Evolutionary conservation across 768 basidiomycete species (phyloP), one percentile per base, ranked within the genome.

Genomic region (Russula sp.): DNA sequence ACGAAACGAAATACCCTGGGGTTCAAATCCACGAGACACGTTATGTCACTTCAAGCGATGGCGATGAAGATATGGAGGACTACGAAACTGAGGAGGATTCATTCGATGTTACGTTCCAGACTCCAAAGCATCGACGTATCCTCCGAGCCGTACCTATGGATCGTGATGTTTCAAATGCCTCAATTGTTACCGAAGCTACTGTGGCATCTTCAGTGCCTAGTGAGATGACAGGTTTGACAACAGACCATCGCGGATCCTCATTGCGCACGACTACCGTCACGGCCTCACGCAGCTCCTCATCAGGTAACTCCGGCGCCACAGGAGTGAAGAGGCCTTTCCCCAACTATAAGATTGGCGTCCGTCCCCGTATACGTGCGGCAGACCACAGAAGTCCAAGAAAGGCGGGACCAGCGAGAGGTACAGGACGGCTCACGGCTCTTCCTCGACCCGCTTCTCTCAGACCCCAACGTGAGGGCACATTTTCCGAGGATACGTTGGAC

Each of bases 91-190:
- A 84, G 30, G 87, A 88, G 63, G 84, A 87, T 65, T 81, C 82
- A 51, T 87, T 88, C 68, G 79, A 89, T 59, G 76, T 83, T 36
- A 89, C 89, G 0, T 76, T 90, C 64, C 83, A 80, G 62, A 90
- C 89, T 3, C 89, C 89, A 11, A 73, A 79, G 63, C 76, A 74
- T 48, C 67, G 73, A 48, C 67, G 72, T 46, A 54, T 69, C n/a
- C 65, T 70, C 18, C 42, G 60, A 13, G 54, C 70, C 32, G 64
- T 69, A 2, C 62, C 73, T 7, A 63, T 69, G 62, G 59, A 34
- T 3, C 66, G 66, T 42, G 67, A 55, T 26, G 59, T 57, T 34
- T 69, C 68, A n/a, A 69, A 59, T 46, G 11, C 55, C 40, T 67
- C 68, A 8, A 69, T 69, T 46, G 46, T 51, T 14, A 65, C 64